Base-by-base conservation (phyloP, 2,329 filamentous ascomycete genomes). In the Scolecobasidium constrictum region DNA sequence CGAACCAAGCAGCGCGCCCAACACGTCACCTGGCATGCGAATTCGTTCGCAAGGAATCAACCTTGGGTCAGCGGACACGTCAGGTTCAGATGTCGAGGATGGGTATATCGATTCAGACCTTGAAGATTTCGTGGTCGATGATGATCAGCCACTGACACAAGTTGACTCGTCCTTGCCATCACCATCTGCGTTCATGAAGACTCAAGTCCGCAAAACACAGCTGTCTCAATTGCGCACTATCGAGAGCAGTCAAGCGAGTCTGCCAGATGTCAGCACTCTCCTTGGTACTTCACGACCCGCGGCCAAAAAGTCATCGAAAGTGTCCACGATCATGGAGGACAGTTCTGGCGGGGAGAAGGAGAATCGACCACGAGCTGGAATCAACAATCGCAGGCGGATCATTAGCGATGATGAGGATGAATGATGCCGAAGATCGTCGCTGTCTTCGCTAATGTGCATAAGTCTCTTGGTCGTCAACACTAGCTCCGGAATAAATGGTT, bases 41-140 rank as follows among this genome's bases (percentile, higher is more conserved):
- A 13, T 45, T 21, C 45, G 36, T 5, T 40, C 35, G 11, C 43
- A 46, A 20, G 43, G 28, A 2, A 42, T 47, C 17, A 19, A 31
- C 7, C 26, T 47, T 28, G 45, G 45, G 2, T 46, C 44, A 3
- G 31, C 20, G 7, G 44, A 46, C 18, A 46, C 44, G 9, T 15
- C 18, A 11, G 35, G 18, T 16, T 37, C 22, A 15, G 44, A 41
- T 11, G 42, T 19, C 1, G 19, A 26, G 18, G 41, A 44, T 21
- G 43, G 36, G 7, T 44, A 40, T 7, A 17, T 28, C 13, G 45
- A 47, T 16, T 47, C 45, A 34, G 43, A 46, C 12, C 17, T 47
- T 17, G 45, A 23, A 15, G 45, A 37, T 15, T 47, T 47, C 37
- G 35, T 46, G 15, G 44, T 46, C 4, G 45, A 46, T 23, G 44